Base-by-base conservation (phyloP, 2,329 filamentous ascomycete genomes). In the Metarhizium album region DNA sequence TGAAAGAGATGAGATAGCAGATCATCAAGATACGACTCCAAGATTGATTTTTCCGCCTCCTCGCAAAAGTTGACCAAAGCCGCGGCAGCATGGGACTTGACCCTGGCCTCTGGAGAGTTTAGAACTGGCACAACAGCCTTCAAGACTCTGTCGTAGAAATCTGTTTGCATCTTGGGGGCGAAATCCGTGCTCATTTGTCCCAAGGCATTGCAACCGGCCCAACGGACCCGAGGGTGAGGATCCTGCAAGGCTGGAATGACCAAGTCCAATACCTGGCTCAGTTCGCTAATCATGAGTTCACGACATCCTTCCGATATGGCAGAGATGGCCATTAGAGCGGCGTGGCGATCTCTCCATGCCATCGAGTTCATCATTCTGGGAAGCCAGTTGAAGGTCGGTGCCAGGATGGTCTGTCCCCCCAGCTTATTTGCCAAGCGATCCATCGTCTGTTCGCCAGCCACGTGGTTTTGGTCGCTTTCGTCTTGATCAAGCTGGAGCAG, bases 171-270 rank as follows among this genome's bases (percentile, higher is more conserved):
- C 11, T 87, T 94, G 13, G 90, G 90, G 13, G 94, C 91, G 67
- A 98, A 98, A 64, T 98, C 93, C 31, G 93, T 98, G 72, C 91
- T 97, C 93, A 98, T 98, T 69, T 98, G 93, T 27, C 93, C 93
- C n/a, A 98, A 79, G 42, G 93, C 93, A 64, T 98, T 97, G 74
- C 93, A 98, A 33, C 90, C 93, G 48, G 93, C 93, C 84, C 94
- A 98, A 61, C 91, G 85, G 50, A 98, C 93, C 64, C 93, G 87
- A 40, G 93, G 87, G 64, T 98, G 93, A 38, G 86, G 79, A 64
- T 98, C 91, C 60, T 85, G 83, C 35, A 98, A 77, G 35, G 91
- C 87, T 16, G 93, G 93, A 47, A 96, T 82, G n/a, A 98, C 91
- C 51, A 98, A 78, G 57, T 95, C 89, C 46, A 98, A 77, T 22